These are phyloP conservation scores for Neurospora sp. DNA, from an alignment of 495 filamentous ascomycete species.

Conservation along the genomic window DNA sequence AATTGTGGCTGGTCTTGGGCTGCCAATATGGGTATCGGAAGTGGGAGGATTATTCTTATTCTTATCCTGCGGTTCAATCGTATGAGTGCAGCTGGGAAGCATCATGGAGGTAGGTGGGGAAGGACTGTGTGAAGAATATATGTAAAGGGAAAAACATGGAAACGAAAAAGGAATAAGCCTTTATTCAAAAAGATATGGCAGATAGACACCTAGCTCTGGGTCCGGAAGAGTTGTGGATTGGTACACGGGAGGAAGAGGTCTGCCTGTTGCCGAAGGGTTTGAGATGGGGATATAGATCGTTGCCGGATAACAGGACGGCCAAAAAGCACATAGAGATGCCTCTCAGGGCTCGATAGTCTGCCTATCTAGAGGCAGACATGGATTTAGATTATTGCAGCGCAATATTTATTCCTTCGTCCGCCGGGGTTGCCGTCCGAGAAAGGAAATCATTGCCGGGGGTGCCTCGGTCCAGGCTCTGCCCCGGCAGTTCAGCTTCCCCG, in stretches of 20 bases:
- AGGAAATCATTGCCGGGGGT: background rate
- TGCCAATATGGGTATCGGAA: too few species aligned
- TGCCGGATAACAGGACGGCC: background rate
- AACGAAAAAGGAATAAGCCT: too few species aligned
- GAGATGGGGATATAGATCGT: background rate
- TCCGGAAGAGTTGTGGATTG: background rate
- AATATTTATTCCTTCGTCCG: background rate
- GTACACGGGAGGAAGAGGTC: background rate
- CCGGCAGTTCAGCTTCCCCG: background rate
- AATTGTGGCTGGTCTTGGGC: too few species aligned
- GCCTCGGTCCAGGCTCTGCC: background rate
- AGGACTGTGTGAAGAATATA: too few species aligned
- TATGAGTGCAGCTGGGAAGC: too few species aligned
- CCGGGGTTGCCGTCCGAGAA: background rate
- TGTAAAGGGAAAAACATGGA: too few species aligned
- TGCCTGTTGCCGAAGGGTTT: background rate
- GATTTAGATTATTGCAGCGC: background rate
- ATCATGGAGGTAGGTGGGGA: too few species aligned
- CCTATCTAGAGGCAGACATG: background rate
- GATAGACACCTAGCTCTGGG: background rate
- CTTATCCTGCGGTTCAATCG: too few species aligned
- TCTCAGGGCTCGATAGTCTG: background rate
- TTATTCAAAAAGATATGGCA: too few species aligned
- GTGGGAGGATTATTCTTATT: too few species aligned
- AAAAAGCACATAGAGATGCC: too few species aligned